Percentiles rank a stretch among this genome's conserved stretches.
phyloP scores from a whole-genome alignment of 139 green algal species.

The Chlamydomonas eustigma region DNA sequence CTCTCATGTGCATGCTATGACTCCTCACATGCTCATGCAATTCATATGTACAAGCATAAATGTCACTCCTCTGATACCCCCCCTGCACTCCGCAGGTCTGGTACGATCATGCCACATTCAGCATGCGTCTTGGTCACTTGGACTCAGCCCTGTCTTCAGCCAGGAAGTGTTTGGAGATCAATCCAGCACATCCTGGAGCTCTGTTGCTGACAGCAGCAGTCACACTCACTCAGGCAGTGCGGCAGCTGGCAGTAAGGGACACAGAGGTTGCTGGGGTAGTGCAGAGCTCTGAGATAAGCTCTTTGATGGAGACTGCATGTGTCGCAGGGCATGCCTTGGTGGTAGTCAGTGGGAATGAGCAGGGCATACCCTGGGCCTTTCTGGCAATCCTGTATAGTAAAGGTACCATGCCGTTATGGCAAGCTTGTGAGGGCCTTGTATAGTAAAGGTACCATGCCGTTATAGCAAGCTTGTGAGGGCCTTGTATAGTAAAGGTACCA shows the following conservation, averaged over 20 bases:
- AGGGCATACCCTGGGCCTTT: not conserved
- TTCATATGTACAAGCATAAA: too few relatives aligned
- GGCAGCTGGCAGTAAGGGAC: not conserved
- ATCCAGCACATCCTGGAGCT: not conserved
- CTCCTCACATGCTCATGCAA: too few relatives aligned
- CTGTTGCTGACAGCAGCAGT: slow-evolving; percentile 2
- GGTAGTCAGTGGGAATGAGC: not conserved
- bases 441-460: too few relatives aligned
- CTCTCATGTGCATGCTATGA: too few relatives aligned
- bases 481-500: too few relatives aligned
- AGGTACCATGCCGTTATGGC: too few relatives aligned
- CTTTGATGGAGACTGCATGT: not conserved
- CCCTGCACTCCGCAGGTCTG: not conserved
- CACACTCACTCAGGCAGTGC: not conserved
- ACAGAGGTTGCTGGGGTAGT: not conserved
- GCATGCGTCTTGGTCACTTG: not conserved
- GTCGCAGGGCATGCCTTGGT: slow-evolving; percentile 1
- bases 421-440: too few relatives aligned
- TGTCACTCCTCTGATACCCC: too few relatives aligned
- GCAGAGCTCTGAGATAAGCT: not conserved
- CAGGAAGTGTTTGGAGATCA: not conserved
- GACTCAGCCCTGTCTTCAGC: not conserved
- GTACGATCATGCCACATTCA: not conserved
- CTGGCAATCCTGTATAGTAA: not conserved
- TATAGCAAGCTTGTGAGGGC: too few relatives aligned